Conservation (phyloP, 176 grass and related monocot species). For the Dendrocalamus sinicus region DNA sequence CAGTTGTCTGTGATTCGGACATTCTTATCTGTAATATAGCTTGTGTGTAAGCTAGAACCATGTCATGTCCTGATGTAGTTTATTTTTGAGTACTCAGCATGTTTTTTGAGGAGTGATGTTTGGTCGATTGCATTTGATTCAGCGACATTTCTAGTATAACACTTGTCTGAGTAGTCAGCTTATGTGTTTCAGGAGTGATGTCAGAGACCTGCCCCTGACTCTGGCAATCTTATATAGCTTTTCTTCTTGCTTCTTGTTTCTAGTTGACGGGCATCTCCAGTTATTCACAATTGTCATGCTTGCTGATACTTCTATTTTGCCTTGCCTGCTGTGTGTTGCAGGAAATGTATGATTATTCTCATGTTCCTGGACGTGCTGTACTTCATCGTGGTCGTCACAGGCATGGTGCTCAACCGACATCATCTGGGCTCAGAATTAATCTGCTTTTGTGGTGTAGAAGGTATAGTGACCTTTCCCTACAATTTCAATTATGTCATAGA, state of each 20-base stretch:
- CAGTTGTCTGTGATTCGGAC: not conserved
- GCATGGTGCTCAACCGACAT: conserved; percentile 84
- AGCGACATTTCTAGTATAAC: not conserved
- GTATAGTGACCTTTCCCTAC: conserved; percentile 50
- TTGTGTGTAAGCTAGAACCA: not conserved
- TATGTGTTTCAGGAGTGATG: conserved; percentile 1
- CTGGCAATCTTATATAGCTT: not conserved
- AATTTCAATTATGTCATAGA: conserved; percentile 24
- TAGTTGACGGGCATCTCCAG: not conserved
- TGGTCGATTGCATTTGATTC: not conserved
- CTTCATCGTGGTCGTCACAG: conserved; percentile 92
- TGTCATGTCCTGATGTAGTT: not conserved
- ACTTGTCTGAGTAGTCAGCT: not conserved
- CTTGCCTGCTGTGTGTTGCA: conserved; percentile 41
- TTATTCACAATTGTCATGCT: conserved; percentile 1
- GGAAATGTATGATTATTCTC: conserved; percentile 93
- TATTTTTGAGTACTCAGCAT: not conserved
- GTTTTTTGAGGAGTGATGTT: not conserved
- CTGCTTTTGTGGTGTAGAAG: conserved; percentile 97
- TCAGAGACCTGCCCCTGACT: not conserved
- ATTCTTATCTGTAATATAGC: not conserved
- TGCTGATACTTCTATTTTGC: conserved; percentile 15
- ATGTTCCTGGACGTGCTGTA: conserved; percentile 82
- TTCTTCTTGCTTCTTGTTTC: not conserved
- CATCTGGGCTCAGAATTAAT: conserved; percentile 90